These are phyloP conservation scores for Coriaria nepalensis DNA, from an alignment of 306 rosid species.

Conservation along the genomic window DNA sequence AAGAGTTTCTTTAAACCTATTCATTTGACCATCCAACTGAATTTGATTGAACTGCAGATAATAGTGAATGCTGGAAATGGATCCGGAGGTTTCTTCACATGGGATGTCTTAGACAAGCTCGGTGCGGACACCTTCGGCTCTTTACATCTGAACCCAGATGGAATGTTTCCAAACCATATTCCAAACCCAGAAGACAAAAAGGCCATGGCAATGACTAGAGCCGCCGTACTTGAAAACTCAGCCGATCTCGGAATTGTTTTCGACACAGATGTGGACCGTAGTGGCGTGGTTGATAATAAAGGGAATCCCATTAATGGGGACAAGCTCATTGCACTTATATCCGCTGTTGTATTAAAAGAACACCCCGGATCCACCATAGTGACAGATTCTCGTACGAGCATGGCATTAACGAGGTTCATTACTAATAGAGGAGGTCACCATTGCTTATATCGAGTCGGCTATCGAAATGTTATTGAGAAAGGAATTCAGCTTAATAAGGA, in stretches of 20 bases:
- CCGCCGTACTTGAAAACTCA: slow-evolving; percentile 42
- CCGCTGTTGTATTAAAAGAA: slow-evolving; percentile 59
- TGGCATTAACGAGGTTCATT: slow-evolving; percentile 56
- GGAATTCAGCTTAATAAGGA: slow-evolving; percentile 55
- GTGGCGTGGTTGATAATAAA: slow-evolving; percentile 56
- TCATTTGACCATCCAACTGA: too few relatives aligned
- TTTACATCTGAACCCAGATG: slow-evolving; percentile 73
- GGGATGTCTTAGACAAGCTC: slow-evolving; percentile 76
- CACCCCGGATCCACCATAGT: slow-evolving; percentile 69
- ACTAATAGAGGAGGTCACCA: slow-evolving; percentile 58
- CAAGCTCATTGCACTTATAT: slow-evolving; percentile 70
- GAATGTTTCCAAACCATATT: slow-evolving; percentile 88
- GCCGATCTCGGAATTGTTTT: slow-evolving; percentile 85
- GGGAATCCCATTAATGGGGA: slow-evolving; percentile 81
- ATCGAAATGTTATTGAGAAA: slow-evolving; percentile 75
- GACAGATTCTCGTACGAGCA: slow-evolving; percentile 77
- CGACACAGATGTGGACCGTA: slow-evolving; percentile 83
- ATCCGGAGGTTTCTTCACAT: slow-evolving; percentile 88
- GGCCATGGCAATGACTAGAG: slow-evolving; percentile 78
- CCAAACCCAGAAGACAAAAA: slow-evolving; percentile 80
- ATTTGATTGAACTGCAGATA: slow-evolving; percentile 32
- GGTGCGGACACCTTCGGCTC: slow-evolving; percentile 95
- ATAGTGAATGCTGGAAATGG: slow-evolving; percentile 92
- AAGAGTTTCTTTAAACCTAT: background rate
- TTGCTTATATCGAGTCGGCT: slow-evolving; percentile 77